These are phyloP conservation scores for Paratrimastix pyriformis DNA, from an alignment of 78 protist genomes.

Conservation along the genomic window DNA sequence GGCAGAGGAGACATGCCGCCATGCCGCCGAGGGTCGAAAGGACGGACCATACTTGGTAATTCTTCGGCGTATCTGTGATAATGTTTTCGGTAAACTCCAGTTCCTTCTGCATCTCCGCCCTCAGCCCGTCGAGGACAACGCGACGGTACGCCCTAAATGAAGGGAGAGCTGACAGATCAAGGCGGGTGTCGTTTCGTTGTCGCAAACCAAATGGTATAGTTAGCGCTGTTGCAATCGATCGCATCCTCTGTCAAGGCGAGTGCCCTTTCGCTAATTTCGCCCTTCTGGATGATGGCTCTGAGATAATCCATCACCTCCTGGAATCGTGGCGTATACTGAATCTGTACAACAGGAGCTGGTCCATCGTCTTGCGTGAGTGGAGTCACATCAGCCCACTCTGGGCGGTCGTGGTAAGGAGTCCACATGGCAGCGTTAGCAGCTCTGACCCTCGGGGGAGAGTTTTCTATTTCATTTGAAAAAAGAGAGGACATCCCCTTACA, in stretches of 20 bases:
- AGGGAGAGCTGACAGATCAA: no score
- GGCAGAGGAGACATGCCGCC: no score
- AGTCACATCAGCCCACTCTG: constrained; percentile 60
- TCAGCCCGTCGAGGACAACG: constrained; percentile 27
- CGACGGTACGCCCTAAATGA: constrained; percentile 21
- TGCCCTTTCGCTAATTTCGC: constrained; percentile 42
- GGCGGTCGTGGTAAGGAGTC: no score
- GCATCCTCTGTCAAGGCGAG: constrained; percentile 45
- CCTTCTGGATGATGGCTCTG: constrained; percentile 51
- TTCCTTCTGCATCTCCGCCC: constrained; percentile 28
- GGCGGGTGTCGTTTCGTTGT: no score
- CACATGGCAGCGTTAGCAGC: no score
- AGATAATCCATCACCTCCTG: constrained; percentile 61
- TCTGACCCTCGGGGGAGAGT: no score
- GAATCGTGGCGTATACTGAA: constrained; percentile 47
- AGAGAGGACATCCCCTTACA: no score
- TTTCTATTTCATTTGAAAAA: no score
- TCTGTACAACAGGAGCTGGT: constrained; percentile 57
- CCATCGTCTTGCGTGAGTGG: constrained; percentile 73
- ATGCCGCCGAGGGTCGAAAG: no score
- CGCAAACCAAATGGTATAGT: constrained; percentile 80
- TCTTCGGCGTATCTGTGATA: constrained; percentile 54
- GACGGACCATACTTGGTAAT: constrained; percentile 87
- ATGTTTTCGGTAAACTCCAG: constrained; percentile 41
- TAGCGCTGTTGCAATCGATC: constrained; percentile 63